Conservation (phyloP, 139 green algal species). For the Asterochloris erici region DNA sequence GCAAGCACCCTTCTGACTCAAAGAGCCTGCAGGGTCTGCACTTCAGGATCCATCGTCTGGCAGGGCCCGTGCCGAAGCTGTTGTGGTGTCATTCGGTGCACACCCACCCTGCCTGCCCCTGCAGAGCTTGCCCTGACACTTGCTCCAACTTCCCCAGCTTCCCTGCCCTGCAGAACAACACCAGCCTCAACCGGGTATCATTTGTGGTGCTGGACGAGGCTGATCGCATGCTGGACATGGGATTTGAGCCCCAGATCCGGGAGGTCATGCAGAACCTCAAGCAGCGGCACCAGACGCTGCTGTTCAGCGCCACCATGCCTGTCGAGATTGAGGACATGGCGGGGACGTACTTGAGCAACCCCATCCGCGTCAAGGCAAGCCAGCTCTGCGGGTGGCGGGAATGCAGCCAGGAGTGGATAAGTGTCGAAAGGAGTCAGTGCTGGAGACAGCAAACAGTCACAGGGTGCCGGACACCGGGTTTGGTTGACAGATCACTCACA, state of each 20-base stretch:
- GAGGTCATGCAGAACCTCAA: conserved; percentile 19
- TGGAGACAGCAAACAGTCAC: too few relatives aligned
- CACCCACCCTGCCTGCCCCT: too few relatives aligned
- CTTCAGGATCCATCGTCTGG: not conserved
- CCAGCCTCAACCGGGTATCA: conserved; percentile 63
- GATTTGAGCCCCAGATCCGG: conserved; percentile 90
- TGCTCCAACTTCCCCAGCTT: too few relatives aligned
- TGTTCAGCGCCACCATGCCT: conserved; percentile 71
- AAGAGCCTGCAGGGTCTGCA: too few relatives aligned
- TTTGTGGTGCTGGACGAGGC: conserved; percentile 94
- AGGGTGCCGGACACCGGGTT: too few relatives aligned
- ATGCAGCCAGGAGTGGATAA: too few relatives aligned
- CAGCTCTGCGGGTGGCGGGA: too few relatives aligned
- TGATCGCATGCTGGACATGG: conserved; percentile 97
- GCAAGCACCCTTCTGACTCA: too few relatives aligned
- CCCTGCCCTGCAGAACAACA: conserved; percentile 40
- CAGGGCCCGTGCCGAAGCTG: not conserved
- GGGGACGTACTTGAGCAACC: conserved; percentile 64
- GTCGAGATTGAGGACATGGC: conserved; percentile 81
- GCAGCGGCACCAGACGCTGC: conserved; percentile 50
- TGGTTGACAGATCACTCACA: too few relatives aligned
- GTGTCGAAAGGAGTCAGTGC: too few relatives aligned
- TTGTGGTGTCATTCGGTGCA: not conserved
- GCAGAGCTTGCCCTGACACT: too few relatives aligned
- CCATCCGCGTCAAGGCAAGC: conserved; percentile 52